These are phyloP conservation scores for Aurantiochytrium sp. DNA, from an alignment of 108 stramenopile species.

Conservation along the genomic window DNA sequence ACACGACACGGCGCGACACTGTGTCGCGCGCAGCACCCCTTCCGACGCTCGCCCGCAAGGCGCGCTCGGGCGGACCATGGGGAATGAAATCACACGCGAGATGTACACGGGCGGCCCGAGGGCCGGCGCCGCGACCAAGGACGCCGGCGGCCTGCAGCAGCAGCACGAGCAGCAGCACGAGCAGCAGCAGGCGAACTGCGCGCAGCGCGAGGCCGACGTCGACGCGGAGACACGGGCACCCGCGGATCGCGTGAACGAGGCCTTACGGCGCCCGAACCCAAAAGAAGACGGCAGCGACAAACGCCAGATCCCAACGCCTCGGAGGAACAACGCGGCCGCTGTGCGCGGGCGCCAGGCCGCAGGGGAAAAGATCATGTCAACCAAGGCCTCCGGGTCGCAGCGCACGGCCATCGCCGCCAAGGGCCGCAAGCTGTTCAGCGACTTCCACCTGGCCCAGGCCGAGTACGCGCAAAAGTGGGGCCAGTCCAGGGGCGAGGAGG, in stretches of 20 bases:
- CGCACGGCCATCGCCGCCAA: not conserved
- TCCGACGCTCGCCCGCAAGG: too few relatives aligned
- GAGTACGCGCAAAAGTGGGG: slow-evolving; percentile 7
- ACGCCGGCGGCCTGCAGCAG: too few relatives aligned
- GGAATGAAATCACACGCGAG: not conserved
- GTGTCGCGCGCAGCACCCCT: too few relatives aligned
- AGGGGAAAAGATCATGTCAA: not conserved
- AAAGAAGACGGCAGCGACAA: too few relatives aligned
- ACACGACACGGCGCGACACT: too few relatives aligned
- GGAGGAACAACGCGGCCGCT: too few relatives aligned
- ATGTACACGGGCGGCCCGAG: not conserved
- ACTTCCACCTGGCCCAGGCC: not conserved
- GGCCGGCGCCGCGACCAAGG: too few relatives aligned
- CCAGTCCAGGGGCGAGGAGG: not conserved
- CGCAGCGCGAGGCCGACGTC: not conserved
- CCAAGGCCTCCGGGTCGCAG: not conserved
- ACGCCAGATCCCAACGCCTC: too few relatives aligned
- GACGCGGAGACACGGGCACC: too few relatives aligned
- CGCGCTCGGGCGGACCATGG: too few relatives aligned
- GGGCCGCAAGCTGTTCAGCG: slow-evolving; percentile 17
- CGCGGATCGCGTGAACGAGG: not conserved
- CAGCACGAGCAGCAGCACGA: not conserved
- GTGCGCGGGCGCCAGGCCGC: not conserved
- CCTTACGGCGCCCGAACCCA: too few relatives aligned
- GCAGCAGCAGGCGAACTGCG: not conserved